A percentile compares a stretch with the other conserved stretches of the same genome.
phyloP scores from a whole-genome alignment of 352 stramenopile genomes.

The Pilasporangium apinafurcum region DNA sequence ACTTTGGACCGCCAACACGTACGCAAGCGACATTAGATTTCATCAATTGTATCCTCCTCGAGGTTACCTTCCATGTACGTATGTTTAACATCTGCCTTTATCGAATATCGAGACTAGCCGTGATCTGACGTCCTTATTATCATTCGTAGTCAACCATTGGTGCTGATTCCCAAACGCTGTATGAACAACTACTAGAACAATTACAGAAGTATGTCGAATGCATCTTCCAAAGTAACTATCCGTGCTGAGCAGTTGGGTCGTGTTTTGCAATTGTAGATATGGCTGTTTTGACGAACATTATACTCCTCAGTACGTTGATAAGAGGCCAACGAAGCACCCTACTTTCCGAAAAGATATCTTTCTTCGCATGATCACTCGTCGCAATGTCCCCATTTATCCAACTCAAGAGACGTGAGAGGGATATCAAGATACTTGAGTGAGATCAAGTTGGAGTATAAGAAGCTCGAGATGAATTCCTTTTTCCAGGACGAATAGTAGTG shows the following conservation, averaged over 20 bases:
- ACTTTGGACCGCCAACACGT: slow-evolving; percentile 30
- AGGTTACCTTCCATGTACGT: slow-evolving; percentile 51
- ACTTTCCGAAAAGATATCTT: slow-evolving; percentile 18
- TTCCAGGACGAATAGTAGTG: too few relatives aligned
- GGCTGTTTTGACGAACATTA: slow-evolving; percentile 55
- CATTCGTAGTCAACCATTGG: slow-evolving; percentile 22
- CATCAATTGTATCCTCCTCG: slow-evolving; percentile 39
- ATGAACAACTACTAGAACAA: slow-evolving; percentile 31
- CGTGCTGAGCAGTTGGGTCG: not conserved
- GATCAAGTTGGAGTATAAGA: too few relatives aligned
- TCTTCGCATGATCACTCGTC: slow-evolving; percentile 20
- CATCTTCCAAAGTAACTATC: too few relatives aligned
- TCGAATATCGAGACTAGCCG: too few relatives aligned
- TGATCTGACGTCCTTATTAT: too few relatives aligned
- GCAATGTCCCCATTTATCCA: slow-evolving; percentile 36
- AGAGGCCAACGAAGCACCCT: slow-evolving; percentile 15
- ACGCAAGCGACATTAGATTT: slow-evolving; percentile 62
- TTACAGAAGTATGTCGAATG: slow-evolving; percentile 26
- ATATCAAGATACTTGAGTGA: too few relatives aligned
- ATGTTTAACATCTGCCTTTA: too few relatives aligned
- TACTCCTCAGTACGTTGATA: slow-evolving; percentile 29
- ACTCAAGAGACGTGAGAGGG: slow-evolving; percentile 18
- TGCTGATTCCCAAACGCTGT: slow-evolving; percentile 19
- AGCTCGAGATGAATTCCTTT: too few relatives aligned
- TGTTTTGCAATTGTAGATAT: slow-evolving; percentile 11